Evolutionary conservation across 2,329 filamentous ascomycete species (phyloP).

Genomic region (Hymenoscyphus occultus): DNA sequence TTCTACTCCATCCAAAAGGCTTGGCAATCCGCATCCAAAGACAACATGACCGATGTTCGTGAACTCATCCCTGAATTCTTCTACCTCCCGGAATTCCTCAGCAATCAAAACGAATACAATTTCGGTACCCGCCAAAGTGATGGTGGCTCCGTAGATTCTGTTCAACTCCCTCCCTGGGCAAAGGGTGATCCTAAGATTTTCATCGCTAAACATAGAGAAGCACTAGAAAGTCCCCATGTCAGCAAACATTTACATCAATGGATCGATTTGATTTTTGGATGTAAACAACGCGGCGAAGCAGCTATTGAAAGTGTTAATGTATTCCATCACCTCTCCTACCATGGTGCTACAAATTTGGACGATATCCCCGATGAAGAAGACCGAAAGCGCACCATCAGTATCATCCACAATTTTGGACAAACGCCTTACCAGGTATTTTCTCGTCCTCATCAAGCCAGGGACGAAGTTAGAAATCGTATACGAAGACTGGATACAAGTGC

Average conservation of each 20-base stretch:
- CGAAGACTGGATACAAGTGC: slow-evolving; percentile 75
- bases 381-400: slow-evolving; percentile 67
- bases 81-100: slow-evolving; percentile 89
- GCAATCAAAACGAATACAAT: slow-evolving; percentile 92
- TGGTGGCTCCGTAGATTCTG: slow-evolving; percentile 76
- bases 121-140: slow-evolving; percentile 85
- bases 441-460: slow-evolving; percentile 73
- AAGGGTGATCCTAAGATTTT: slow-evolving; percentile 96
- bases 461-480: slow-evolving; percentile 61
- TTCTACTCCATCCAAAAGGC: slow-evolving; percentile 91
- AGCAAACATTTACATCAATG: slow-evolving; percentile 86
- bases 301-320: slow-evolving; percentile 91
- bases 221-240: slow-evolving; percentile 88
- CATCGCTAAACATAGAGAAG: slow-evolving; percentile 92
- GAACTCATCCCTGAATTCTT: slow-evolving; percentile 97
- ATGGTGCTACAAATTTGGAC: slow-evolving; percentile 89
- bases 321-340: slow-evolving; percentile 93
- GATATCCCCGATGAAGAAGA: slow-evolving; percentile 73
- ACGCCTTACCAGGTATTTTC: slow-evolving; percentile 94
- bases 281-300: slow-evolving; percentile 88
- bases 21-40: slow-evolving; percentile 84
- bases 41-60: slow-evolving; percentile 90
- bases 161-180: slow-evolving; percentile 91
- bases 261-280: slow-evolving; percentile 95
- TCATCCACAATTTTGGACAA: slow-evolving; percentile 98